phyloP scores from a whole-genome alignment of 2,329 filamentous ascomycete genomes.

The Scedosporium dehoogii region DNA sequence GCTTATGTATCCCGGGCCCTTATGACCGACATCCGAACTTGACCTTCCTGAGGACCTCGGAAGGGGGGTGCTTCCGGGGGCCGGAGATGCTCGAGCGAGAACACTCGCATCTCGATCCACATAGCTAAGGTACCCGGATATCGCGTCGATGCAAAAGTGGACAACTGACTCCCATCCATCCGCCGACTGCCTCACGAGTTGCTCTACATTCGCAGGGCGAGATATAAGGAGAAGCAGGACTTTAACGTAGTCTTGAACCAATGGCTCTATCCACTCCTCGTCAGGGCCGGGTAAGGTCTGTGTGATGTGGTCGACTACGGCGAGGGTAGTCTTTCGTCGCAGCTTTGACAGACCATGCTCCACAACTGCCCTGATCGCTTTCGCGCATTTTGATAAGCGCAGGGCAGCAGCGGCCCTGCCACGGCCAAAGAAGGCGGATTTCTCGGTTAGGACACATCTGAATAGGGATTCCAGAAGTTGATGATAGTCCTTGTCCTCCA shows the following conservation, averaged over 20 bases:
- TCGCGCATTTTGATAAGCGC: slow-evolving; percentile 59
- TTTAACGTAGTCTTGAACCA: slow-evolving; percentile 71
- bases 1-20: slow-evolving; percentile 7
- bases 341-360: slow-evolving; percentile 59
- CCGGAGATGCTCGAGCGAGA: slow-evolving; percentile 35
- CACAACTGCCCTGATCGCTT: slow-evolving; percentile 61
- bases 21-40: background rate
- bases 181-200: slow-evolving; percentile 47
- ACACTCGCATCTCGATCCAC: slow-evolving; percentile 24
- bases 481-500: slow-evolving; percentile 73
- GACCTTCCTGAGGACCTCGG: slow-evolving; percentile 1
- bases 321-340: slow-evolving; percentile 66
- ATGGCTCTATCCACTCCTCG: slow-evolving; percentile 55
- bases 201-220: slow-evolving; percentile 69
- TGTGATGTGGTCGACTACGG: slow-evolving; percentile 71
- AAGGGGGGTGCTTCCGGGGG: slow-evolving; percentile 21
- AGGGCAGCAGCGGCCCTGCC: slow-evolving; percentile 40
- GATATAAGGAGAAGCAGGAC: slow-evolving; percentile 60
- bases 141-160: slow-evolving; percentile 59
- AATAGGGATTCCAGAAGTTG: slow-evolving; percentile 76
- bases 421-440: slow-evolving; percentile 48
- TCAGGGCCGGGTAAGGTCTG: slow-evolving; percentile 57
- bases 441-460: slow-evolving; percentile 56
- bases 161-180: slow-evolving; percentile 60
- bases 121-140: slow-evolving; percentile 41